Evolutionary conservation across 2,329 filamentous ascomycete species (phyloP), one percentile per base, ranked within the genome.

Genomic region (Aspergillus glaucus): DNA sequence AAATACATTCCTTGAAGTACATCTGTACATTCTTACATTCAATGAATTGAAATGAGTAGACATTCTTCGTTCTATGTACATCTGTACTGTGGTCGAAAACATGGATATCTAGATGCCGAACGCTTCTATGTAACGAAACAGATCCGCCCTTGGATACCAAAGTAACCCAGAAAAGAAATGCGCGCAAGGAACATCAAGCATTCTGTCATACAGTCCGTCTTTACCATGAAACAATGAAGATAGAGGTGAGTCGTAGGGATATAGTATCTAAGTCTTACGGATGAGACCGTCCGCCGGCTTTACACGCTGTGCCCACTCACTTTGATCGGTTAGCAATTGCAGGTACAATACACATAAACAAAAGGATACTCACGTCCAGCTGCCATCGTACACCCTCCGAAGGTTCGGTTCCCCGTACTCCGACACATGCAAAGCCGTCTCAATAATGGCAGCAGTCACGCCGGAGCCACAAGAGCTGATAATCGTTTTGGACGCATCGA

Each of bases 381-480:
- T 95, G 43, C 93, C 93, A 67, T 98, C 93, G 62, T 98, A 98
- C 19, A 98, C 77, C 63, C 80, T 84, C 57, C 88, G 81, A 47
- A 80, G 80, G 52, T 84, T 79, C 0, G 79, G 70, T 3, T 80
- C 75, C 2, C 86, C 87, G 63, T 83, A 91, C 1, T 84, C 85
- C 19, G 91, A 88, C 67, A 89, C 84, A 26, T 81, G 82, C 47
- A 98, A 72, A 2, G 90, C 93, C 34, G 90, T 86, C 64, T 98
- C 93, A 39, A 98, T 82, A 40, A 96, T 81, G 15, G 88, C 88
- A 6, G 93, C 93, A 9, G 91, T 97, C 45, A 98, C 92, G 30
- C 93, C 93, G 6, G 91, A 96, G 10, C 93, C 93, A 61, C 93
- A 98, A 61, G 81, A 92, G 44, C 83, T 87, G 59, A 97, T 86